Percentiles rank a stretch among this genome's conserved stretches.
These are phyloP conservation scores for Pythium insidiosum DNA, from an alignment of 352 stramenopile species.

Conservation along the genomic window DNA sequence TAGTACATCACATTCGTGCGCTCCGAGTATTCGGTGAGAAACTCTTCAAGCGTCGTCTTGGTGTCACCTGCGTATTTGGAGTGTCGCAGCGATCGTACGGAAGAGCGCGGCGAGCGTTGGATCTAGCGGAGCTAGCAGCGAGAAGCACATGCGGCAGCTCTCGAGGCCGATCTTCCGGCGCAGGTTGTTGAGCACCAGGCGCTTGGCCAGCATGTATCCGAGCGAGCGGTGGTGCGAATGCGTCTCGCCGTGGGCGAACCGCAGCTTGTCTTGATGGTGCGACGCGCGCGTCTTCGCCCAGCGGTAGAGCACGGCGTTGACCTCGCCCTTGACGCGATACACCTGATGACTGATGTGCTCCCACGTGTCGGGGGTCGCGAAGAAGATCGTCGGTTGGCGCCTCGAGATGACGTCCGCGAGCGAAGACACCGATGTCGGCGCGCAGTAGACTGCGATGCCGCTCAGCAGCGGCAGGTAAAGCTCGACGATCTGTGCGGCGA, in stretches of 20 bases:
- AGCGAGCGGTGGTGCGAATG: slow-evolving; percentile 55
- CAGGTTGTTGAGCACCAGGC: slow-evolving; percentile 68
- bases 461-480: slow-evolving; percentile 61
- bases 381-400: slow-evolving; percentile 67
- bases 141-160: slow-evolving; percentile 68
- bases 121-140: slow-evolving; percentile 62
- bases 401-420: slow-evolving; percentile 45
- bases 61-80: slow-evolving; percentile 44
- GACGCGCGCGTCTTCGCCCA: slow-evolving; percentile 76
- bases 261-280: slow-evolving; percentile 74
- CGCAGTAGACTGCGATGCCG: slow-evolving; percentile 54
- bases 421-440: slow-evolving; percentile 26
- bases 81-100: slow-evolving; percentile 73
- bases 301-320: slow-evolving; percentile 56
- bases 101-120: slow-evolving; percentile 79
- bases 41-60: slow-evolving; percentile 57
- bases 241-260: slow-evolving; percentile 37
- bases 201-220: slow-evolving; percentile 73
- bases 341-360: slow-evolving; percentile 56
- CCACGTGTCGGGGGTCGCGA: slow-evolving; percentile 70
- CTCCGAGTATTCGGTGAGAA: slow-evolving; percentile 68
- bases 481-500: slow-evolving; percentile 64
- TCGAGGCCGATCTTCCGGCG: slow-evolving; percentile 75
- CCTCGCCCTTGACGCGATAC: slow-evolving; percentile 64
- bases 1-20: slow-evolving; percentile 65